Conservation (phyloP, 176 grass and related monocot genomes). For the Aegilops speltoides region DNA sequence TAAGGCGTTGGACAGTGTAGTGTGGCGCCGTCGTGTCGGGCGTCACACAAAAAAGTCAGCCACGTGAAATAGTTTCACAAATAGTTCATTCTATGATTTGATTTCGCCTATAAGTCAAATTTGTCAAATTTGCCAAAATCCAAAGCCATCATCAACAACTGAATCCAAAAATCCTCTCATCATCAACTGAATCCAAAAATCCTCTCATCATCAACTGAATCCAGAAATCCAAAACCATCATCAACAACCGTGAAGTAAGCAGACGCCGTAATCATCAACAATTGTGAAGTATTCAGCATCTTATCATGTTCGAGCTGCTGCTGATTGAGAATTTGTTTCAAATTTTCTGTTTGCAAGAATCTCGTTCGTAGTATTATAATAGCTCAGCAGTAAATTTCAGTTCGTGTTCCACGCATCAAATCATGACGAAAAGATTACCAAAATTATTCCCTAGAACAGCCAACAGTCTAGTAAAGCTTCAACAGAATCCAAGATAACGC, state of each 20-base stretch:
- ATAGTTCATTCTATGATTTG: too few relatives aligned
- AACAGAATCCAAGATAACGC: not conserved
- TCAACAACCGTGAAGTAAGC: not conserved
- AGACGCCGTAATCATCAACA: not conserved
- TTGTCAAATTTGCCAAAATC: too few relatives aligned
- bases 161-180: too few relatives aligned
- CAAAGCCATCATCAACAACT: too few relatives aligned
- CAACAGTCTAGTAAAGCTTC: not conserved
- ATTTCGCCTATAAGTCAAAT: too few relatives aligned
- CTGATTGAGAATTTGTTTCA: not conserved
- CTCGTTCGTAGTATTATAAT: not conserved
- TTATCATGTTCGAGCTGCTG: not conserved
- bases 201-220: too few relatives aligned
- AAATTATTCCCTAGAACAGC: not conserved
- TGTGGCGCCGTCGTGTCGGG: too few relatives aligned
- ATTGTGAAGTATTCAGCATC: not conserved
- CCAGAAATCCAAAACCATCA: not conserved
- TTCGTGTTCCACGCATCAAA: not conserved
- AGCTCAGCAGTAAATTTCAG: not conserved
- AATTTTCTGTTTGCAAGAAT: not conserved
- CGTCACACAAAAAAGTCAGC: too few relatives aligned
- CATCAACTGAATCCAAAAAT: too few relatives aligned
- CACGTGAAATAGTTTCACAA: too few relatives aligned
- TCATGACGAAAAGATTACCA: not conserved
- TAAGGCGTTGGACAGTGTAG: too few relatives aligned